Evolutionary conservation across 2,329 filamentous ascomycete species (phyloP).

Genomic region (Achaetomium macrosporum): DNA sequence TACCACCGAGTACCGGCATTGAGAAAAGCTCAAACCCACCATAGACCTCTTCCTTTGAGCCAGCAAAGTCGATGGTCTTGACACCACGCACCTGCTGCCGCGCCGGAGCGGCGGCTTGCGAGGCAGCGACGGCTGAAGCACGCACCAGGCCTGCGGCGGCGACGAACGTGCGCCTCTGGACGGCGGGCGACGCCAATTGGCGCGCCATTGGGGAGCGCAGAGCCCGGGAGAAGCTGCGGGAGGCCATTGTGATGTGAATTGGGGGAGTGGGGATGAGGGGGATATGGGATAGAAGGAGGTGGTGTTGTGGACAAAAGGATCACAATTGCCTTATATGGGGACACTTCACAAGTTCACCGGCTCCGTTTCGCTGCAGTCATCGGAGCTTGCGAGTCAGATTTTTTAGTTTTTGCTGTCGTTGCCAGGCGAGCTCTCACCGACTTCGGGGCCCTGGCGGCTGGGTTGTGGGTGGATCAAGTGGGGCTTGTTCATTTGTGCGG

Average conservation of each 20-base stretch:
- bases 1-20: background rate
- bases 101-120: constrained; percentile 36
- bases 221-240: constrained; percentile 65
- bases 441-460: constrained; percentile 15
- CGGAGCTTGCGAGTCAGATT: constrained; percentile 21
- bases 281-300: constrained; percentile 10
- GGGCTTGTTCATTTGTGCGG: background rate
- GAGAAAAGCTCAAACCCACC: constrained; percentile 45
- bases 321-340: constrained; percentile 12
- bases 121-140: constrained; percentile 46
- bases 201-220: constrained; percentile 58
- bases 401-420: constrained; percentile 11
- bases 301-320: background rate
- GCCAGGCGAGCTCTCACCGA: constrained; percentile 17
- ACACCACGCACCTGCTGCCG: constrained; percentile 72
- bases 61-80: constrained; percentile 99
- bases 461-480: constrained; percentile 1
- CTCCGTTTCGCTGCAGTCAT: constrained; percentile 12
- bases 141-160: constrained; percentile 52
- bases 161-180: constrained; percentile 58
- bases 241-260: constrained; percentile 60
- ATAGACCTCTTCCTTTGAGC: constrained; percentile 88
- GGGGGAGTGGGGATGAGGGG: constrained; percentile 28
- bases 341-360: background rate
- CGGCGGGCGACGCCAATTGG: constrained; percentile 55